These are phyloP conservation scores for Paramecium bursaria DNA, from an alignment of 73 alveolate genomes.

Conservation along the genomic window DNA sequence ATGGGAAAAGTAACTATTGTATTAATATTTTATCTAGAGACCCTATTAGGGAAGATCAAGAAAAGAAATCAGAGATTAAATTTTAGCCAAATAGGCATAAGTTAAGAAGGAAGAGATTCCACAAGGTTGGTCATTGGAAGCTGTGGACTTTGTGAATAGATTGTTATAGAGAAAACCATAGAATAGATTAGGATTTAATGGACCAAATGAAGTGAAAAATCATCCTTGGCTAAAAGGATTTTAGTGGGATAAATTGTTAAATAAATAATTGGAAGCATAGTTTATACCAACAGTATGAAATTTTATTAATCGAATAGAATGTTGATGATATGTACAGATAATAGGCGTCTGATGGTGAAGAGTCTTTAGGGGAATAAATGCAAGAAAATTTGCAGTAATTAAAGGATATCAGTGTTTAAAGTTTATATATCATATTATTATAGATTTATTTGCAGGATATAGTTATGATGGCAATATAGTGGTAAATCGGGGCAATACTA, in stretches of 20 bases:
- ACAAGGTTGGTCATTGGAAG: slow-evolving; percentile 93
- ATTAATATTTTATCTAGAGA: slow-evolving; percentile 66
- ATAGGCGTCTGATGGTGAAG: slow-evolving; percentile 63
- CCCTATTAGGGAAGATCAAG: slow-evolving; percentile 93
- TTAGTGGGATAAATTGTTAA: slow-evolving; percentile 87
- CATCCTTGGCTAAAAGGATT: slow-evolving; percentile 89
- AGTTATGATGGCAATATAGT: slow-evolving; percentile 59
- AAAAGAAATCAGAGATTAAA: slow-evolving; percentile 92
- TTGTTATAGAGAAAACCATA: slow-evolving; percentile 85
- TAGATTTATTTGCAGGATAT: slow-evolving; percentile 67
- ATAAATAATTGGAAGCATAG: slow-evolving; percentile 88
- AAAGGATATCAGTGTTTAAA: slow-evolving; percentile 57
- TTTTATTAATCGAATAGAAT: not conserved
- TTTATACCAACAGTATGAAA: slow-evolving; percentile 54
- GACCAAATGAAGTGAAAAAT: slow-evolving; percentile 85
- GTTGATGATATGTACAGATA: slow-evolving; percentile 67
- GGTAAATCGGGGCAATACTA: not conserved
- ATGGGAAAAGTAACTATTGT: slow-evolving; percentile 76
- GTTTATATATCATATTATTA: not conserved
- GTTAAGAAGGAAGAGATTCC: slow-evolving; percentile 86
- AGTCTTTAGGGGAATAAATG: slow-evolving; percentile 54
- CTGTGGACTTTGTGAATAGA: slow-evolving; percentile 92
- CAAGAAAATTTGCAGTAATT: slow-evolving; percentile 40
- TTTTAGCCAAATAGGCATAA: slow-evolving; percentile 83
- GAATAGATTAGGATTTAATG: slow-evolving; percentile 89